phyloP scores from a whole-genome alignment of 73 alveolate species.

The Stentor roeselii region DNA sequence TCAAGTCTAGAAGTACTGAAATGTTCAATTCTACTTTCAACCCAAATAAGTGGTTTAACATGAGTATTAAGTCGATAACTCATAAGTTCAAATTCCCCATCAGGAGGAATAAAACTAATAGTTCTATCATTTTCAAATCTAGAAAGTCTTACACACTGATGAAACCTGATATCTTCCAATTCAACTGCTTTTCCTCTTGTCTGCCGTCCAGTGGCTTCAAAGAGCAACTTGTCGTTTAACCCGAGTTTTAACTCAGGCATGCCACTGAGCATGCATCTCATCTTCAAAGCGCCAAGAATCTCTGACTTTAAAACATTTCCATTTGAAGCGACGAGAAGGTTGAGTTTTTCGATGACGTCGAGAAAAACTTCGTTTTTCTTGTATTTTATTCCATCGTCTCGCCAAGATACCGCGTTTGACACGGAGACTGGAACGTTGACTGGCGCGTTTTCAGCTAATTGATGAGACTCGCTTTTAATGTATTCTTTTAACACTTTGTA shows the following conservation, averaged over 20 bases:
- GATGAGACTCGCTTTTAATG: constrained; percentile 92
- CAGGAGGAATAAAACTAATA: constrained; percentile 97
- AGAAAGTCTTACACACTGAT: constrained; percentile 78
- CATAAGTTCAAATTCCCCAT: constrained; percentile 96
- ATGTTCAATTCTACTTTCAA: constrained; percentile 61
- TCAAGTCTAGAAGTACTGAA: constrained; percentile 66
- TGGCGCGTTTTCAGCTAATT: constrained; percentile 44
- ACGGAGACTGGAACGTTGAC: constrained; percentile 72
- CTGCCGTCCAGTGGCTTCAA: constrained; percentile 78
- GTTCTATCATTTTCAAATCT: constrained; percentile 94
- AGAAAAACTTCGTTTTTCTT: constrained; percentile 85
- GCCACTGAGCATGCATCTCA: constrained; percentile 79
- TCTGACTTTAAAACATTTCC: constrained; percentile 89
- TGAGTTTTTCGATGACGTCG: constrained; percentile 76
- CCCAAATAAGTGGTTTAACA: constrained; percentile 87
- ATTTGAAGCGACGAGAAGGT: constrained; percentile 61
- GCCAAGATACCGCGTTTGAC: constrained; percentile 73
- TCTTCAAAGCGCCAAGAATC: constrained; percentile 77
- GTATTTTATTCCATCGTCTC: constrained; percentile 93
- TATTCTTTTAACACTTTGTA: constrained; percentile 81
- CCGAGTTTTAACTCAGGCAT: constrained; percentile 96
- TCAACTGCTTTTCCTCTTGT: constrained; percentile 77
- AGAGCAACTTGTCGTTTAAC: constrained; percentile 92
- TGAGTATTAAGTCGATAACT: constrained; percentile 87
- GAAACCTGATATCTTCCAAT: constrained; percentile 94